Percentiles rank a stretch among this genome's conserved stretches.
Conservation (phyloP, 228 moss, liverwort and hornwort genomes). For the Sphagnum fallax region DNA sequence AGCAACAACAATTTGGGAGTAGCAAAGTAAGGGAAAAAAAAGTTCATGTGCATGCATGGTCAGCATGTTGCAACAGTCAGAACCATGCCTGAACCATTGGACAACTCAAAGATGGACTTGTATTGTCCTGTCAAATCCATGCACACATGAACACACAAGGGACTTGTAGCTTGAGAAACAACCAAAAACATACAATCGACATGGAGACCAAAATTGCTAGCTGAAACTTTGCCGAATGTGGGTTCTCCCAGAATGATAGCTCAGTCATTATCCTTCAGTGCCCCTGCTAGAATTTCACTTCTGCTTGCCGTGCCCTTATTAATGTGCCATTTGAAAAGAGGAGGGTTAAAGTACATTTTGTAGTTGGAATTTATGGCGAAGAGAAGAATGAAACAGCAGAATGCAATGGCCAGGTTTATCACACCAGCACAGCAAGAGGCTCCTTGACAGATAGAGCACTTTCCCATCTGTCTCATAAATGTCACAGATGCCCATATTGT, state of each 20-base stretch:
- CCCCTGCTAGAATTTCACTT: conserved; percentile 55
- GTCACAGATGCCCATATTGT: conserved; percentile 47
- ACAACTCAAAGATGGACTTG: conserved; percentile 40
- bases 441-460: conserved; percentile 41
- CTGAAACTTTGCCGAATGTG: conserved; percentile 57
- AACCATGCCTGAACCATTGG: conserved; percentile 57
- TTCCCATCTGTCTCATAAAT: conserved; percentile 52
- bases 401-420: no score
- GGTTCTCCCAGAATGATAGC: conserved; percentile 43
- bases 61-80: conserved; percentile 27
- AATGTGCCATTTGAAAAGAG: conserved; percentile 18
- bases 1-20: no score
- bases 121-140: conserved; percentile 24
- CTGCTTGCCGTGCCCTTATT: conserved; percentile 56
- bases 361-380: no score
- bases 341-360: no score
- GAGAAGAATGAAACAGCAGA: no score
- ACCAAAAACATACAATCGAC: no score
- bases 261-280: conserved; percentile 47
- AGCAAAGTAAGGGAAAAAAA: no score
- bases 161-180: no score
- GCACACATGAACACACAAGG: no score
- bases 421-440: conserved; percentile 42
- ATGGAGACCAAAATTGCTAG: background rate
- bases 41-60: no score